phyloP scores from a whole-genome alignment of 2,329 filamentous ascomycete genomes.

The Aspergillus ibericus region DNA sequence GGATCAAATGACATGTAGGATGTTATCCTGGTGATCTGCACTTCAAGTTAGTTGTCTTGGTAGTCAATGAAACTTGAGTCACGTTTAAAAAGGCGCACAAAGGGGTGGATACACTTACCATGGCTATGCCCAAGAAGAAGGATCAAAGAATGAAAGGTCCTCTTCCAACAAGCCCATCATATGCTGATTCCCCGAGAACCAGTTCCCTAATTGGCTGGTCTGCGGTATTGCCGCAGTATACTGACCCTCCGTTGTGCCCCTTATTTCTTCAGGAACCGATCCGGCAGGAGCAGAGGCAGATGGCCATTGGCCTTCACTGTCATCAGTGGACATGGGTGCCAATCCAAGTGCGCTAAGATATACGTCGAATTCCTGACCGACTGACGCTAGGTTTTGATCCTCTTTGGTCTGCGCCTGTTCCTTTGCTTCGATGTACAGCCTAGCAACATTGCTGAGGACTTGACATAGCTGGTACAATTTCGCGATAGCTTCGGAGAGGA shows the following conservation, averaged over 20 bases:
- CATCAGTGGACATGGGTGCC: conserved; percentile 41
- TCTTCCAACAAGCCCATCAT: conserved; percentile 66
- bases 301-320: conserved; percentile 12
- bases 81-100: no score
- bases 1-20: background rate
- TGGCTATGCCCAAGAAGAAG: conserved; percentile 11
- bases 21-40: background rate
- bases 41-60: background rate
- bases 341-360: conserved; percentile 66
- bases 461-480: conserved; percentile 64
- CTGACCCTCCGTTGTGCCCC: conserved; percentile 18
- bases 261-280: conserved; percentile 10
- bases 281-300: background rate
- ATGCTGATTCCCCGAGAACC: conserved; percentile 66
- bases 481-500: conserved; percentile 58
- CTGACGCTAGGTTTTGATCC: conserved; percentile 50
- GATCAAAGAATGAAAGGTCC: conserved; percentile 45
- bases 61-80: background rate
- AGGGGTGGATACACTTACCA: background rate
- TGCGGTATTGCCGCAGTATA: conserved; percentile 20
- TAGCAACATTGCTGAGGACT: conserved; percentile 62
- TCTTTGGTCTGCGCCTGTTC: conserved; percentile 54
- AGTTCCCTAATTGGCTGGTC: conserved; percentile 55
- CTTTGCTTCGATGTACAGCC: conserved; percentile 63
- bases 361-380: conserved; percentile 63